Conservation (phyloP, 2,329 filamentous ascomycete genomes). For the Xylariaceae sp. region DNA sequence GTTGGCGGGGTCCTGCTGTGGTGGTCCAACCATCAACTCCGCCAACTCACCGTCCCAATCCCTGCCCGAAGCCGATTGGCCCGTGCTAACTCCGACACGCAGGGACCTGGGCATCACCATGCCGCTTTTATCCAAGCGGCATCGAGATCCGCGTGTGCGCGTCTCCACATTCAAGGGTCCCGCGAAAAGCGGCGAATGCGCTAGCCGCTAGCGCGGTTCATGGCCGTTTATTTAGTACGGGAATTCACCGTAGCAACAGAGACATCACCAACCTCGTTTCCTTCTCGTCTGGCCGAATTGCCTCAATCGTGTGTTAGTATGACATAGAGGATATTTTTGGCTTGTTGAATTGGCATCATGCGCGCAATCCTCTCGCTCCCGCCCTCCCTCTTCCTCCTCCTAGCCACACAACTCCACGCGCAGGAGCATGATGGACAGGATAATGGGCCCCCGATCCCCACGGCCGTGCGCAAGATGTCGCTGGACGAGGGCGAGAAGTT, state of each 20-base stretch:
- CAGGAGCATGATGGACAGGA: slow-evolving; percentile 12
- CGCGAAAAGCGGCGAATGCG: background rate
- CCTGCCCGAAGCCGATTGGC: background rate
- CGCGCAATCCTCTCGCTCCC: slow-evolving; percentile 17
- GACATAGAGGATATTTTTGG: too few relatives aligned
- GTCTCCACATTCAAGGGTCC: too few relatives aligned
- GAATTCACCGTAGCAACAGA: background rate
- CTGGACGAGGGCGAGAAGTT: slow-evolving; percentile 69
- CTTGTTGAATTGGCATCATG: slow-evolving; percentile 2
- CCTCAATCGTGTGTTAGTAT: too few relatives aligned
- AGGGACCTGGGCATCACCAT: background rate
- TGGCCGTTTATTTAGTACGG: too few relatives aligned
- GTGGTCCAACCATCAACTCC: slow-evolving; percentile 3
- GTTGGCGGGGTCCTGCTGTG: slow-evolving; percentile 1
- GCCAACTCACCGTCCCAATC: background rate
- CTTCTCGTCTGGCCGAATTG: background rate
- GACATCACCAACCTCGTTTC: background rate
- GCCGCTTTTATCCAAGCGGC: background rate
- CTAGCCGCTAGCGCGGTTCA: background rate
- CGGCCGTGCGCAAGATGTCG: slow-evolving; percentile 67
- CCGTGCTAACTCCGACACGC: background rate
- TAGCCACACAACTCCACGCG: slow-evolving; percentile 37
- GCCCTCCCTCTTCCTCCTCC: slow-evolving; percentile 36
- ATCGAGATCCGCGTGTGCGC: too few relatives aligned
- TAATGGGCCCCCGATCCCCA: slow-evolving; percentile 39